Evolutionary conservation across 306 rosid genomes (phyloP), one percentile per base, ranked within the genome.

Genomic region (Trifolium repens): DNA sequence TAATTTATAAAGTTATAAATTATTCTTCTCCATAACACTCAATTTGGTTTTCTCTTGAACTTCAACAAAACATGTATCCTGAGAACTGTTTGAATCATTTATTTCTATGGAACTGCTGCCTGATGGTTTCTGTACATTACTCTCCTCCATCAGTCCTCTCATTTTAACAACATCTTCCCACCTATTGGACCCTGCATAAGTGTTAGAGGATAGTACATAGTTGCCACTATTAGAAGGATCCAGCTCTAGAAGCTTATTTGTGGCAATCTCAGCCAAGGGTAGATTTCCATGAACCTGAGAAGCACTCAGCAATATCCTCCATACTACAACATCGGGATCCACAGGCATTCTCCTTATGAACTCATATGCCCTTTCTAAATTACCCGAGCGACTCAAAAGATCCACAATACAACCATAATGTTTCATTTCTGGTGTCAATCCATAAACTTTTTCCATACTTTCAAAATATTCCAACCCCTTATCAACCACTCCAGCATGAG

Each of bases 161-260:
- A 88, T 91, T 84, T 83, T 90, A 57, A 83, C 1, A 79, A 70
- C 94, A 83, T 89, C 97, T 61, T 91, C 94, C 98, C 97, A 94
- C 87, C 97, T 94, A 32, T 88, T 79, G 19, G 85, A 83, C 26
- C 87, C 85, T 1, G 94, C 94, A 37, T 91, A 94, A 67, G 87
- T 81, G 72, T 85, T 85, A 61, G 97, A 85, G 8, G 90, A 90
- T 32, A 94, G 96, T 73, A 91, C 80, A 64, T 87, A 94, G 73
- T 88, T 88, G 70, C 94, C 90, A 52, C 91, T 90, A 26, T 91
- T 86, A 46, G 81, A 74, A 73, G 96, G 96, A 79, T 91, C 94
- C 81, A 85, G 55, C 74, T 90, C 87, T 64, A 94, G 86, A 80
- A 91, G 97, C 88, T 88, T 91, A 24, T 82, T 82, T 32, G 83